Base-by-base conservation (phyloP, 2,329 filamentous ascomycete species). In the Daldinia eschscholtzii region DNA sequence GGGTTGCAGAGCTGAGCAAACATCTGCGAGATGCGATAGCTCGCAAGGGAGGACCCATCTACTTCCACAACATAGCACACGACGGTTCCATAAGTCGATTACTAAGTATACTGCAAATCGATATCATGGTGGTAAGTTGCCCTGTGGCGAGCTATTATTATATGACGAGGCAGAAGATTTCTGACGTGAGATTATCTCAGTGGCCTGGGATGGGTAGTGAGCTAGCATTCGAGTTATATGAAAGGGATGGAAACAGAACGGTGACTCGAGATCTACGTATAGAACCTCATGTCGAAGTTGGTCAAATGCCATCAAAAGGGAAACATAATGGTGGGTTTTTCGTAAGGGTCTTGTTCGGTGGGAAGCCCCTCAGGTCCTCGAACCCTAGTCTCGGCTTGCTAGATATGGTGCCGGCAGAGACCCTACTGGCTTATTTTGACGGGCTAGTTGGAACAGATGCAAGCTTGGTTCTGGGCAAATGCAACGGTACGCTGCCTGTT, bases 121-220 rank as follows among this genome's bases (percentile, higher is more conserved):
- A 93, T 23, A 78, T 83, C 59, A 95, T 95, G 92, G 89, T 93
- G 37, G 70, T 72, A 41, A 68, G 70, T 66, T 37, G 18, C 18
- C 15, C 18, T 10, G 18, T 33, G 7, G 42, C 10, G 15, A 46
- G 2, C 26, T 37, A 5, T 28, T 37, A 5, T 28, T n/a, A 35
- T 42, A 28, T 23, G 28, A n/a, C 12, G 4, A 9, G 20, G 23
- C 15, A 20, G n/a, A 18, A 18, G 18, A 33, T 9, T 46, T 33
- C 67, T 67, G 20, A 67, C 50, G 30, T 15, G 3, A 12, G n/a
- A n/a, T 56, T 20, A 39, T 50, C 37, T 9, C 30, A 71, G 0
- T 95, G 92, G 92, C 92, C 92, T 0, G 92, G 92, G 0, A 94
- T 95, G 92, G 92, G 92, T 0, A 84, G 88, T 9, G 92, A 95